Evolutionary conservation across 148 eudicot species (phyloP).

Genomic region (Dianthus caryophyllus): DNA sequence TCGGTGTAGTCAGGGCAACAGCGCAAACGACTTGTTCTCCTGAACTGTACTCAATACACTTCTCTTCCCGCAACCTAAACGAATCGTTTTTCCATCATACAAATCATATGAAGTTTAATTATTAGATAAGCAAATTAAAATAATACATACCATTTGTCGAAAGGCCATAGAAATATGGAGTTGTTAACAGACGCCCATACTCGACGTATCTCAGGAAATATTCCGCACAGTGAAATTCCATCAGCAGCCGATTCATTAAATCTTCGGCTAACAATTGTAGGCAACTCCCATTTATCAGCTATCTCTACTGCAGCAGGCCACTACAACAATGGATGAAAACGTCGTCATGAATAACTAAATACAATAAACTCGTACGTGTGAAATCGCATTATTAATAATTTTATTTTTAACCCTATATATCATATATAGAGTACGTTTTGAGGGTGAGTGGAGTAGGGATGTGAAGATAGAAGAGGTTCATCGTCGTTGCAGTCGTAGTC

Average conservation of each 20-base stretch:
- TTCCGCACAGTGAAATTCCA: constrained; percentile 92
- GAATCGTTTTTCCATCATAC: constrained; percentile 18
- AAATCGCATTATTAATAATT: no score
- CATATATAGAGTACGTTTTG: no score
- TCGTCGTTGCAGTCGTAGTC: no score
- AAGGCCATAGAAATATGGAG: constrained; percentile 86
- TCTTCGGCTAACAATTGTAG: constrained; percentile 70
- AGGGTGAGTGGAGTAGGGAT: no score
- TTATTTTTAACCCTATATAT: no score
- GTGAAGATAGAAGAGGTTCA: no score
- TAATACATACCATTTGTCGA: constrained; percentile 72
- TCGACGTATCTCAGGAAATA: constrained; percentile 90
- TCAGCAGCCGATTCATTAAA: constrained; percentile 70
- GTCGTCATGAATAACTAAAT: no score
- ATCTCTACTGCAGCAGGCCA: constrained; percentile 97
- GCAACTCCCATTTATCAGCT: constrained; percentile 85
- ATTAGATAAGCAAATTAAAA: background rate
- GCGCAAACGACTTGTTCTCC: constrained; percentile 95
- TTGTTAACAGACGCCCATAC: constrained; percentile 98
- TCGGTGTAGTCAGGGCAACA: constrained; percentile 77
- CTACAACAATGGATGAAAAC: constrained; percentile 24
- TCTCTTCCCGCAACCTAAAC: constrained; percentile 52
- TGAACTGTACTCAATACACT: constrained; percentile 82
- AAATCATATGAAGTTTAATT: constrained; percentile 2
- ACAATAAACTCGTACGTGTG: no score